These are phyloP conservation scores for Canariomyces notabilis DNA, from an alignment of 2,329 filamentous ascomycete species.

Conservation along the genomic window DNA sequence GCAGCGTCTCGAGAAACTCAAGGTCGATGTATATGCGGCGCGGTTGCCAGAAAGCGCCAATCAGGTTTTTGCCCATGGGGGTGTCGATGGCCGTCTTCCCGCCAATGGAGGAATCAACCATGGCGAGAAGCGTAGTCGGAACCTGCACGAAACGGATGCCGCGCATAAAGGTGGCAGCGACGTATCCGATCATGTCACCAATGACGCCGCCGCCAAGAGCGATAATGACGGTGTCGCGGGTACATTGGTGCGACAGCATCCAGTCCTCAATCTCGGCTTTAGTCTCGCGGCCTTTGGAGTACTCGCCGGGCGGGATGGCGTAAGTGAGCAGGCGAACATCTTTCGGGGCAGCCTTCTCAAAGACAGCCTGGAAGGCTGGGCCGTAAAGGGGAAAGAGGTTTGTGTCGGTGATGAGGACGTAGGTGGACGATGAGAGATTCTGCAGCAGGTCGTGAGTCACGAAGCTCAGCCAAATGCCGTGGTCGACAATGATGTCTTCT, in stretches of 20 bases:
- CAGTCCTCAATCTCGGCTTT: constrained; percentile 97
- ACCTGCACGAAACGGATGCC: constrained; percentile 95
- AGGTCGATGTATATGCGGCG: constrained; percentile 91
- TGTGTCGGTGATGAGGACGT: constrained; percentile 94
- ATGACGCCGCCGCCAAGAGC: constrained; percentile 95
- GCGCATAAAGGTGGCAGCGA: constrained; percentile 97
- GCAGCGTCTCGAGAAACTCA: constrained; percentile 83
- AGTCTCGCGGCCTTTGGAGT: constrained; percentile 85
- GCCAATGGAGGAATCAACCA: constrained; percentile 98
- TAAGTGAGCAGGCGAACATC: constrained; percentile 73
- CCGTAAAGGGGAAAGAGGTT: constrained; percentile 81
- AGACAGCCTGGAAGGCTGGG: constrained; percentile 65
- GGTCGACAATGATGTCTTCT: constrained; percentile 86
- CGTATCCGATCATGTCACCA: constrained; percentile 95
- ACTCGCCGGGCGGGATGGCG: constrained; percentile 83
- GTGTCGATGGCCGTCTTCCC: constrained; percentile 98
- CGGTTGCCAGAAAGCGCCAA: constrained; percentile 96
- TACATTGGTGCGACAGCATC: constrained; percentile 89
- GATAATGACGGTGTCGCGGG: constrained; percentile 89
- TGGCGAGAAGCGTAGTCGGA: constrained; percentile 86
- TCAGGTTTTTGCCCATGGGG: constrained; percentile 89
- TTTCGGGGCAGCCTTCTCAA: constrained; percentile 43
- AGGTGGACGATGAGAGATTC: constrained; percentile 78
- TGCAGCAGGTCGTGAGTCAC: constrained; percentile 75
- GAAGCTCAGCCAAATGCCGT: constrained; percentile 80